phyloP scores from a whole-genome alignment of 345 rosid species.

The Corymbia maculata region DNA sequence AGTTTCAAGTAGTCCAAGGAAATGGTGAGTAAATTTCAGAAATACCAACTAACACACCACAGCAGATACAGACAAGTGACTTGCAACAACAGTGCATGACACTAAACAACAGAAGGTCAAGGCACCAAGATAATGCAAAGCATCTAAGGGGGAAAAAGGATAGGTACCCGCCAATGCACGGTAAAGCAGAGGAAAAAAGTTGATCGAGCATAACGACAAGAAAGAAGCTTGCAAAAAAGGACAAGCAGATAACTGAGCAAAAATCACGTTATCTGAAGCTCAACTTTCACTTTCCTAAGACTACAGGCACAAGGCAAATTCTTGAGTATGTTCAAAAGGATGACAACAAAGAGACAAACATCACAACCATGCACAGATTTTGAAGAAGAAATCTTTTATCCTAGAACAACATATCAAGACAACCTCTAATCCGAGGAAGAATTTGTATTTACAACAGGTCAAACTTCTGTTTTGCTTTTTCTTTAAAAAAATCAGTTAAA shows the following conservation, averaged over 20 bases:
- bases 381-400: background rate
- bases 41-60: background rate
- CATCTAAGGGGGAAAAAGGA: background rate
- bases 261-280: background rate
- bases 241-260: background rate
- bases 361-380: background rate
- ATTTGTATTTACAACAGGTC: background rate
- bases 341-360: background rate
- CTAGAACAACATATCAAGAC: background rate
- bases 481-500: background rate
- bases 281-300: background rate
- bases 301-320: background rate
- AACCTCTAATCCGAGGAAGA: background rate
- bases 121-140: background rate
- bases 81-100: background rate
- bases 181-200: background rate
- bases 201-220: background rate
- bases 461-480: background rate
- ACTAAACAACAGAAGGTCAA: background rate
- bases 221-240: background rate
- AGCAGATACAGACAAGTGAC: background rate
- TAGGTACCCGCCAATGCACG: background rate
- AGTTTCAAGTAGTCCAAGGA: background rate
- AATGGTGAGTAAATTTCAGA: background rate
- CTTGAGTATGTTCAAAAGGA: background rate